phyloP scores from a whole-genome alignment of 2,329 filamentous ascomycete genomes.

The Neonectria hederae region DNA sequence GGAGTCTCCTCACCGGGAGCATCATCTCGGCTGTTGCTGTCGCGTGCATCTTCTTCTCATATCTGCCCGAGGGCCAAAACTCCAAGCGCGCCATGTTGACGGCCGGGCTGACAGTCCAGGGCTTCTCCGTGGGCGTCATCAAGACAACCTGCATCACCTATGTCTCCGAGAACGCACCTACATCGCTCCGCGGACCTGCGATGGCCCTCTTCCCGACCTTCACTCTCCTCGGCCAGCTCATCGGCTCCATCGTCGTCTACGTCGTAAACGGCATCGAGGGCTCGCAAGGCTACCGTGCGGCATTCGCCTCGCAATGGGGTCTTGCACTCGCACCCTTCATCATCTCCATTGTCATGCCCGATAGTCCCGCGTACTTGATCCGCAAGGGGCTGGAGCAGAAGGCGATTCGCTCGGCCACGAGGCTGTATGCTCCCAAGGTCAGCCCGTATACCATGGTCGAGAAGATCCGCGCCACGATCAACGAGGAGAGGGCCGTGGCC shows the following conservation, averaged over 20 bases:
- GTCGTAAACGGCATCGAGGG: slow-evolving; percentile 30
- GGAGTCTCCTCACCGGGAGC: slow-evolving; percentile 35
- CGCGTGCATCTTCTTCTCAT: slow-evolving; percentile 42
- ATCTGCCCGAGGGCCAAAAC: slow-evolving; percentile 10
- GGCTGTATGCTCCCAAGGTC: slow-evolving; percentile 32
- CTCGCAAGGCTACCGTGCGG: slow-evolving; percentile 32
- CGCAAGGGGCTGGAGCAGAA: slow-evolving; percentile 29
- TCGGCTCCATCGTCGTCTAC: slow-evolving; percentile 36
- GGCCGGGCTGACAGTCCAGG: slow-evolving; percentile 38
- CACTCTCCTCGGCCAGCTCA: slow-evolving; percentile 40
- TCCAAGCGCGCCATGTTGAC: slow-evolving; percentile 38
- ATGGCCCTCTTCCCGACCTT: slow-evolving; percentile 42
- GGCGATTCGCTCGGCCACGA: slow-evolving; percentile 28
- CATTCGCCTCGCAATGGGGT: slow-evolving; percentile 41
- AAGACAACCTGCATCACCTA: slow-evolving; percentile 50
- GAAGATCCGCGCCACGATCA: slow-evolving; percentile 46
- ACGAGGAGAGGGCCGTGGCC: slow-evolving; percentile 48
- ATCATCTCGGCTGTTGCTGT: slow-evolving; percentile 37
- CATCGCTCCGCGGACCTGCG: slow-evolving; percentile 35
- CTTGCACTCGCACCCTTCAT: slow-evolving; percentile 31
- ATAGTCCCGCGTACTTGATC: slow-evolving; percentile 38
- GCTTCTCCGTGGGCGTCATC: slow-evolving; percentile 38
- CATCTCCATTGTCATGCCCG: slow-evolving; percentile 39
- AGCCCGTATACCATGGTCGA: slow-evolving; percentile 27
- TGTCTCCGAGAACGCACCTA: slow-evolving; percentile 42